Evolutionary conservation across 2,329 filamentous ascomycete genomes (phyloP).

Genomic region (Arthrobotrys megalospora): DNA sequence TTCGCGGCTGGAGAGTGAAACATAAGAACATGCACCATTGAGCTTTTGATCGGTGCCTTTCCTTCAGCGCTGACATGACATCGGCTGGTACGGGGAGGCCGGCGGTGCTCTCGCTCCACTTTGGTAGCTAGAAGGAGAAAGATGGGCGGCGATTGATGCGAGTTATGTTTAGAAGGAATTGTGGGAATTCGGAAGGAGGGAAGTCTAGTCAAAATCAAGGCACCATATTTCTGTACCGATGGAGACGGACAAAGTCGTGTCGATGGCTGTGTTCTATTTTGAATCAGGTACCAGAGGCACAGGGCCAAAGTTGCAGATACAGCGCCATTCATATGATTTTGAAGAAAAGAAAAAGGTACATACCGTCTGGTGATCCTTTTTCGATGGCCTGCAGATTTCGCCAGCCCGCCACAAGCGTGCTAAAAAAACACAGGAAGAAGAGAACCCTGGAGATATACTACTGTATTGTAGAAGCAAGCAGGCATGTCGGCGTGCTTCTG

Average conservation of each 20-base stretch:
- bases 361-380: conserved; percentile 43
- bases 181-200: conserved; percentile 31
- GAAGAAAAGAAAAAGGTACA: conserved; percentile 33
- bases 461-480: conserved; percentile 10
- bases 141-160: conserved; percentile 45
- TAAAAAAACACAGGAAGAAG: conserved; percentile 33
- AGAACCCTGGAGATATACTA: neutral
- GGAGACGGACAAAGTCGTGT: conserved; percentile 14
- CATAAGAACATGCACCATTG: conserved; percentile 49
- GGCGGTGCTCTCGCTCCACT: conserved; percentile 45
- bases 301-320: conserved; percentile 24
- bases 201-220: conserved; percentile 49
- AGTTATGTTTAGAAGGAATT: conserved; percentile 39
- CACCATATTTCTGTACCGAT: conserved; percentile 14
- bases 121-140: conserved; percentile 47
- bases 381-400: conserved; percentile 55
- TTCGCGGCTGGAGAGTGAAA: conserved; percentile 53
- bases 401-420: conserved; percentile 49
- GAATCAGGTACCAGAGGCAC: conserved; percentile 45
- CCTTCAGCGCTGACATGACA: conserved; percentile 45
- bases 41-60: conserved; percentile 34
- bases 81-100: conserved; percentile 37
- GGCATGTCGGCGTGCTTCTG: conserved; percentile 23
- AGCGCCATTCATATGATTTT: conserved; percentile 28
- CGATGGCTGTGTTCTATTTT: conserved; percentile 36